Percentiles rank a stretch among this genome's conserved stretches.
Conservation (phyloP, 768 basidiomycete genomes). For the Lactarius sp. region DNA sequence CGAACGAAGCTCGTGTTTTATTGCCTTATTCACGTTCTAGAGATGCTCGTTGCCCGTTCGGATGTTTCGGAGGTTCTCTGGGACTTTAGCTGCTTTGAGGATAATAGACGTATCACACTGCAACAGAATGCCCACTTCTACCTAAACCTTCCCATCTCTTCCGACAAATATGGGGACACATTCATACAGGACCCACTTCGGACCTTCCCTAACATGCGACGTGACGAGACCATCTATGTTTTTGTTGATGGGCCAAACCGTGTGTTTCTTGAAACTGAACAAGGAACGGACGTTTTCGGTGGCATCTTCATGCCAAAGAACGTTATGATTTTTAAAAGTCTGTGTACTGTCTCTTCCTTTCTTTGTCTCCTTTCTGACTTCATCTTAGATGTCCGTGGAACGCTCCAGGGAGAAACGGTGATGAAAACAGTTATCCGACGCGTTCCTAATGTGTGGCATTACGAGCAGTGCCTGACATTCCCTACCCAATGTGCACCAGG, state of each 20-base stretch:
- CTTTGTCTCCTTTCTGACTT: neutral
- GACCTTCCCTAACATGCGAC: neutral
- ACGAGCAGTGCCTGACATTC: neutral
- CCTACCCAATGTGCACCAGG: too few relatives aligned
- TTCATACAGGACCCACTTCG: neutral
- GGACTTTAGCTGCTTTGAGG: neutral
- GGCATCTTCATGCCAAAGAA: neutral
- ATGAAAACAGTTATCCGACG: neutral
- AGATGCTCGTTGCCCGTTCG: neutral
- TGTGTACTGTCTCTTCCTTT: neutral
- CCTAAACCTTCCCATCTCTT: neutral
- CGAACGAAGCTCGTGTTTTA: too few relatives aligned
- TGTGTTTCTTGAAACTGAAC: slow-evolving; percentile 2
- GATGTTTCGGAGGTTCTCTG: neutral
- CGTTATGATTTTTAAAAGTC: slow-evolving; percentile 4
- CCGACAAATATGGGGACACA: neutral
- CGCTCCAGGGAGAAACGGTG: neutral
- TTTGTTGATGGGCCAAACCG: neutral
- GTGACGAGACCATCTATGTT: neutral
- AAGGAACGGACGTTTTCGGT: neutral
- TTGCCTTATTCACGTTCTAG: neutral
- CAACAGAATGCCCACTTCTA: slow-evolving; percentile 13
- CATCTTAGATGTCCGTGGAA: neutral
- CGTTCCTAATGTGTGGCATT: neutral
- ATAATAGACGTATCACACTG: slow-evolving; percentile 1